Percentiles rank a stretch among this genome's conserved stretches.
Conservation (phyloP, 2,329 filamentous ascomycete genomes). For the Fusarium drepaniforme region DNA sequence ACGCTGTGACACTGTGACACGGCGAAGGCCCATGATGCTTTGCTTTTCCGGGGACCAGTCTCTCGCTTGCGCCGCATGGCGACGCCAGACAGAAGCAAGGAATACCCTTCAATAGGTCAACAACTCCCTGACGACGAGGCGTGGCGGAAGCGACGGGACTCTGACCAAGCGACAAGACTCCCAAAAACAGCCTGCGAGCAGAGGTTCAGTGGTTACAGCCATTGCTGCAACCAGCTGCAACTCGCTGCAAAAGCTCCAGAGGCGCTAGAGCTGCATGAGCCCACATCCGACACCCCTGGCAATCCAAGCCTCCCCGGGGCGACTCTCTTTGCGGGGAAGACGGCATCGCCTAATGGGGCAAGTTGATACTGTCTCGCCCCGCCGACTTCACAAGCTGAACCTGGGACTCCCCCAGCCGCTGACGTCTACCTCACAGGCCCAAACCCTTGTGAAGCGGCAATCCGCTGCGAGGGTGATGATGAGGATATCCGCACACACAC, state of each 20-base stretch:
- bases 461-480: constrained; percentile 20
- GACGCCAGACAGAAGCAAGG: background rate
- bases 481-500: constrained; percentile 14
- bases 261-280: background rate
- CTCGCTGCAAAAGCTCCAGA: constrained; percentile 10
- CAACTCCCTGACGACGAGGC: constrained; percentile 2
- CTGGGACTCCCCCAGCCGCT: constrained; percentile 26
- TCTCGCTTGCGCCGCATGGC: background rate
- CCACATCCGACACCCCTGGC: constrained; percentile 1
- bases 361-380: constrained; percentile 31
- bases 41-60: constrained; percentile 10
- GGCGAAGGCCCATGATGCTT: constrained; percentile 20
- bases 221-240: constrained; percentile 22
- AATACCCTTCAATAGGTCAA: background rate
- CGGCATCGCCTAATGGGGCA: constrained; percentile 29
- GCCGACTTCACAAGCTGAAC: constrained; percentile 4
- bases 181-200: background rate
- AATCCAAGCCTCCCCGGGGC: background rate
- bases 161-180: background rate
- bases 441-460: constrained; percentile 4
- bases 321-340: constrained; percentile 36
- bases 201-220: background rate
- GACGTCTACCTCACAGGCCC: constrained; percentile 27
- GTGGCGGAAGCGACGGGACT: background rate
- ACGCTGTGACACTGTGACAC: constrained; percentile 35